Conservation (phyloP, 2,329 filamentous ascomycete genomes). For the Sclerotiophoma versabilis region DNA sequence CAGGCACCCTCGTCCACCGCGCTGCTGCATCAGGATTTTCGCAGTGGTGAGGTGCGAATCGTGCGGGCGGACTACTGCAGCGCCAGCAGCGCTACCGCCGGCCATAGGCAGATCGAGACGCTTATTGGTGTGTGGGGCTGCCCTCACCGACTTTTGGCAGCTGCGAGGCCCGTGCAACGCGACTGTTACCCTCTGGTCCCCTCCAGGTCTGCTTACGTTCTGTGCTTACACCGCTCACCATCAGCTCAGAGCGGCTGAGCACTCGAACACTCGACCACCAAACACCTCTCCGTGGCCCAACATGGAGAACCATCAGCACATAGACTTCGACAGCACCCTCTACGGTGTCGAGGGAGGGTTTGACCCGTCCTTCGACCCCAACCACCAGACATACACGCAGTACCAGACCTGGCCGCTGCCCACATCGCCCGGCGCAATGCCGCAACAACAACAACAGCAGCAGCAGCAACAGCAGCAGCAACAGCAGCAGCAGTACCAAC, state of each 20-base stretch:
- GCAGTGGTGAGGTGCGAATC: constrained; percentile 16
- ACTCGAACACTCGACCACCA: constrained; percentile 29
- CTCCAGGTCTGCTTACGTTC: constrained; percentile 22
- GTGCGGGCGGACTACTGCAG: constrained; percentile 36
- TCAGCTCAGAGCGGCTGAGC: constrained; percentile 48
- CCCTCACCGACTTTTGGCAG: constrained; percentile 22
- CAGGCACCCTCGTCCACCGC: constrained; percentile 25
- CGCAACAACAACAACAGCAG: constrained; percentile 27
- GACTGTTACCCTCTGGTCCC: constrained; percentile 20
- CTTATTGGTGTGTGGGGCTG: constrained; percentile 20
- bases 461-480: constrained; percentile 27
- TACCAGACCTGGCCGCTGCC: constrained; percentile 50
- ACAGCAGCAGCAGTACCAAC: constrained; percentile 17
- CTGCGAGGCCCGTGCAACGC: constrained; percentile 18
- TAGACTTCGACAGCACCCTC: constrained; percentile 46
- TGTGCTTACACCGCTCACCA: constrained; percentile 35
- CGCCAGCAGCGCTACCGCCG: constrained; percentile 33
- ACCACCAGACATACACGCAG: constrained; percentile 41
- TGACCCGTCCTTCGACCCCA: constrained; percentile 48
- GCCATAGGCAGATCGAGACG: constrained; percentile 21
- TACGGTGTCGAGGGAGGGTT: constrained; percentile 50
- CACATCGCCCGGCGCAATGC: constrained; percentile 45
- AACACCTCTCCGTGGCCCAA: constrained; percentile 31
- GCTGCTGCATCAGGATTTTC: constrained; percentile 26
- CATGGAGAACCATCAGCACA: constrained; percentile 54